phyloP scores from a whole-genome alignment of 192 early-diverging fungal genomes.

The Jimgerdemannia flammicorona region DNA sequence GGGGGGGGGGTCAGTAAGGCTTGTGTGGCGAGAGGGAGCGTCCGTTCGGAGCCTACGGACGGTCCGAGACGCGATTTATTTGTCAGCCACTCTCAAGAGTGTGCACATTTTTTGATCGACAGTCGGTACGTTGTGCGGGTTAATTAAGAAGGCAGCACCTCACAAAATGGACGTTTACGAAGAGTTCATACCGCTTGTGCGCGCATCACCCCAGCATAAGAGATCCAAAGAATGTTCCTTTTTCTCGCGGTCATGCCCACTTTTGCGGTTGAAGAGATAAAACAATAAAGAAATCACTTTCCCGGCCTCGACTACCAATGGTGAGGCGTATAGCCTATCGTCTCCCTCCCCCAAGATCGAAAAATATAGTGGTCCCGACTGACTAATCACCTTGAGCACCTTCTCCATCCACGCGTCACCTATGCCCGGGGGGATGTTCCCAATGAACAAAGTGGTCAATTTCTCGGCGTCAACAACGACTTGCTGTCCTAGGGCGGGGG shows the following conservation, averaged over 20 bases:
- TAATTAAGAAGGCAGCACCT: background rate
- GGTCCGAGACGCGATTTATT: too few relatives aligned
- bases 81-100: too few relatives aligned
- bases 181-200: background rate
- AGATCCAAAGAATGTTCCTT: slow-evolving; percentile 5
- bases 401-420: slow-evolving; percentile 62
- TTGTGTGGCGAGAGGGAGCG: background rate
- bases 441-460: slow-evolving; percentile 68
- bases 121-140: background rate
- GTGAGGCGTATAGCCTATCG: background rate
- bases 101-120: too few relatives aligned
- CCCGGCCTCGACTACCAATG: slow-evolving; percentile 6
- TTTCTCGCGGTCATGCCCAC: slow-evolving; percentile 5
- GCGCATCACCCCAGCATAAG: background rate
- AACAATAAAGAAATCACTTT: slow-evolving; percentile 1
- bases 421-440: slow-evolving; percentile 64
- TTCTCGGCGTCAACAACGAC: slow-evolving; percentile 39
- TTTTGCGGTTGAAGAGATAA: slow-evolving; percentile 18
- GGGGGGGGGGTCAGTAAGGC: background rate
- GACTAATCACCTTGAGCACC: slow-evolving; percentile 49
- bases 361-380: background rate
- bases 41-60: too few relatives aligned
- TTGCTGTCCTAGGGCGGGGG: slow-evolving; percentile 3
- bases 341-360: background rate
- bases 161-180: background rate